Evolutionary conservation across 2,329 filamentous ascomycete genomes (phyloP).

Genomic region (Decorospora gaudefroyi): DNA sequence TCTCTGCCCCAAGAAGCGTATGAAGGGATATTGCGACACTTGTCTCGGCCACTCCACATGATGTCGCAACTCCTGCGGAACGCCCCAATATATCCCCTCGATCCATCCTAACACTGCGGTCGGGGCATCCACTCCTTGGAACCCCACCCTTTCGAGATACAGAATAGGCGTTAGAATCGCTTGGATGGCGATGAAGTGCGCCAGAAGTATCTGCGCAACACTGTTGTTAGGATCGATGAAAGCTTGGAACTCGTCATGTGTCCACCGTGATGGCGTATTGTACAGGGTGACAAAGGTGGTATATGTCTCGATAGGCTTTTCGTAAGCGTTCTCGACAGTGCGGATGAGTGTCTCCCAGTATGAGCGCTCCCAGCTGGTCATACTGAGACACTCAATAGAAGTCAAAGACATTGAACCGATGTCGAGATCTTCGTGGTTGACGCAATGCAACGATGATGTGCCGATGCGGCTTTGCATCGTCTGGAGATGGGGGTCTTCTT

Average conservation of each 20-base stretch:
- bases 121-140: conserved; percentile 42
- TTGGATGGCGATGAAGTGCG: conserved; percentile 55
- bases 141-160: conserved; percentile 41
- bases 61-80: conserved; percentile 28
- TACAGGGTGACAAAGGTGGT: conserved; percentile 51
- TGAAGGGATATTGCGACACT: conserved; percentile 38
- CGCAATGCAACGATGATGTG: conserved; percentile 17
- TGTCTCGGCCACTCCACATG: conserved; percentile 40
- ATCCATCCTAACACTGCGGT: conserved; percentile 41
- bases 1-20: conserved; percentile 34
- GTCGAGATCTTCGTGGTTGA: conserved; percentile 39
- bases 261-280: conserved; percentile 48
- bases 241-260: conserved; percentile 49
- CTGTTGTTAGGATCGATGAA: conserved; percentile 53
- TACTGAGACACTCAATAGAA: conserved; percentile 30
- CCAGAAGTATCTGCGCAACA: conserved; percentile 51
- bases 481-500: conserved; percentile 40
- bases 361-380: conserved; percentile 35
- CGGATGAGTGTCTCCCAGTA: conserved; percentile 36
- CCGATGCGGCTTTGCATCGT: conserved; percentile 38
- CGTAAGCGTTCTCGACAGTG: conserved; percentile 38
- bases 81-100: conserved; percentile 40
- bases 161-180: conserved; percentile 52
- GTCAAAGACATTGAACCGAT: conserved; percentile 37
- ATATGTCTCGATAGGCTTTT: conserved; percentile 46